phyloP scores from a whole-genome alignment of 1,284 basidiomycete species.

The Sporisorium iseilematis-ciliati region DNA sequence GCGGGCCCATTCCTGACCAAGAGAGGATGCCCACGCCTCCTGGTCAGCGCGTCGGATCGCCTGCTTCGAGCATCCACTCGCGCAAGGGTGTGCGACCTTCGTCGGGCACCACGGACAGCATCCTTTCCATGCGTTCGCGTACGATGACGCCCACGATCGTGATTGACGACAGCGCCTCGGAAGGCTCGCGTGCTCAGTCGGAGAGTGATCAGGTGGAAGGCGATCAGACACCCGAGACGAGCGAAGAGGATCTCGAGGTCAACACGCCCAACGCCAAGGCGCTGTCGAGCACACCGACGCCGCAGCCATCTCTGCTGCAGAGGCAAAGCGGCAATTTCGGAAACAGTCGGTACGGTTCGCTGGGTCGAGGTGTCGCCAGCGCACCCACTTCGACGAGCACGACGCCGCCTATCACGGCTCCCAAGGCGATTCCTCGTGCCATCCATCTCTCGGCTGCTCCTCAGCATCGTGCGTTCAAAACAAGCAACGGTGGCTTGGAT shows the following conservation, averaged over 20 bases:
- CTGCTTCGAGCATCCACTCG: slow-evolving; percentile 38
- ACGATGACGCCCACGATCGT: slow-evolving; percentile 58
- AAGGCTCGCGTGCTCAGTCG: slow-evolving; percentile 45
- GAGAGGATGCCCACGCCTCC: slow-evolving; percentile 43
- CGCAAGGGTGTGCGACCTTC: slow-evolving; percentile 32
- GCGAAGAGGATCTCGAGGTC: slow-evolving; percentile 58
- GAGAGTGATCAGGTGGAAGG: slow-evolving; percentile 45
- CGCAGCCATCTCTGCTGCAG: slow-evolving; percentile 22
- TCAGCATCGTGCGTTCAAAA: slow-evolving; percentile 50
- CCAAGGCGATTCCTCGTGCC: slow-evolving; percentile 49
- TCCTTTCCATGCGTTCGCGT: slow-evolving; percentile 52
- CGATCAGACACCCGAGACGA: slow-evolving; percentile 62
- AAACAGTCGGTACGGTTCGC: slow-evolving; percentile 30
- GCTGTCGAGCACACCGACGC: slow-evolving; percentile 28
- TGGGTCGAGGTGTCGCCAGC: slow-evolving; percentile 30
- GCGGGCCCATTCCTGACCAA: slow-evolving; percentile 11
- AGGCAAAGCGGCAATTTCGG: slow-evolving; percentile 8
- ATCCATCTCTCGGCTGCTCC: slow-evolving; percentile 54
- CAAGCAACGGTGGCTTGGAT: slow-evolving; percentile 10
- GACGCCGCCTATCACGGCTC: slow-evolving; percentile 36
- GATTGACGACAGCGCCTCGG: slow-evolving; percentile 61
- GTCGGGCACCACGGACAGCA: slow-evolving; percentile 46
- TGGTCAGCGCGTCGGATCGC: slow-evolving; percentile 27
- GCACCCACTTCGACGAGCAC: slow-evolving; percentile 35
- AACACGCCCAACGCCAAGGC: slow-evolving; percentile 38